Conservation (phyloP, 495 filamentous ascomycete genomes). For the Podospora anserina region DNA sequence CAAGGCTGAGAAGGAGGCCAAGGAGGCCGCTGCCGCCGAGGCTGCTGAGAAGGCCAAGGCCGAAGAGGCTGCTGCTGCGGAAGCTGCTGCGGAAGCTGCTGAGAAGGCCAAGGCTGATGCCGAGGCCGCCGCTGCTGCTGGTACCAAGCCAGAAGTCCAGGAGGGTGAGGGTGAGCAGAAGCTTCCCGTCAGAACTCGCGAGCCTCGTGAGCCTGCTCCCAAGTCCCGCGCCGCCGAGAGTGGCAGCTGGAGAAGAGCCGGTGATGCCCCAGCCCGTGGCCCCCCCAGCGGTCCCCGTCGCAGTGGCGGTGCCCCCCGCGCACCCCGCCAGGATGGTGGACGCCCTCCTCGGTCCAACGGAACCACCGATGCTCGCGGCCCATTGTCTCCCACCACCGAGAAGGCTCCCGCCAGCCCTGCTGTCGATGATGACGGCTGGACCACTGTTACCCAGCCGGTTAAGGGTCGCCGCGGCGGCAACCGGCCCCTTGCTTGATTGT, state of each 20-base stretch:
- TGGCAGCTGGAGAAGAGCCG: slow-evolving; percentile 51
- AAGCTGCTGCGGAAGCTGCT: slow-evolving; percentile 63
- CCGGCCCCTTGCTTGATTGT: slow-evolving; percentile 31
- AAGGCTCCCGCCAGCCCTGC: slow-evolving; percentile 31
- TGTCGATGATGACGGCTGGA: slow-evolving; percentile 72
- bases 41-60: slow-evolving; percentile 45
- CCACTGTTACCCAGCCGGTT: slow-evolving; percentile 58
- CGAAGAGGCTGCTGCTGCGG: slow-evolving; percentile 33
- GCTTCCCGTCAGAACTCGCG: slow-evolving; percentile 24
- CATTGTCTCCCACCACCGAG: slow-evolving; percentile 32
- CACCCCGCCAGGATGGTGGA: slow-evolving; percentile 39
- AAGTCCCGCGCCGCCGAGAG: slow-evolving; percentile 47
- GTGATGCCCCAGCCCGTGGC: slow-evolving; percentile 39
- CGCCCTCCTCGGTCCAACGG: slow-evolving; percentile 48
- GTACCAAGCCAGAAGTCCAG: slow-evolving; percentile 43
- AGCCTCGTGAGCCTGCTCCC: slow-evolving; percentile 27
- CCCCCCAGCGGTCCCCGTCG: slow-evolving; percentile 36
- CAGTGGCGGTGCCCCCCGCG: slow-evolving; percentile 44
- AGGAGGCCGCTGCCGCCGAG: slow-evolving; percentile 61
- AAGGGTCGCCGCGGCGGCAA: slow-evolving; percentile 45
- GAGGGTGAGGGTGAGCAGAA: slow-evolving; percentile 42
- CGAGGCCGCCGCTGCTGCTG: slow-evolving; percentile 41
- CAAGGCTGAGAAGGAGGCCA: slow-evolving; percentile 67
- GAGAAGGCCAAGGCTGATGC: slow-evolving; percentile 62
- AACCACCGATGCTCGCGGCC: slow-evolving; percentile 28